phyloP scores from a whole-genome alignment of 1,284 basidiomycete species.

The Malassezia yamatoensis region DNA sequence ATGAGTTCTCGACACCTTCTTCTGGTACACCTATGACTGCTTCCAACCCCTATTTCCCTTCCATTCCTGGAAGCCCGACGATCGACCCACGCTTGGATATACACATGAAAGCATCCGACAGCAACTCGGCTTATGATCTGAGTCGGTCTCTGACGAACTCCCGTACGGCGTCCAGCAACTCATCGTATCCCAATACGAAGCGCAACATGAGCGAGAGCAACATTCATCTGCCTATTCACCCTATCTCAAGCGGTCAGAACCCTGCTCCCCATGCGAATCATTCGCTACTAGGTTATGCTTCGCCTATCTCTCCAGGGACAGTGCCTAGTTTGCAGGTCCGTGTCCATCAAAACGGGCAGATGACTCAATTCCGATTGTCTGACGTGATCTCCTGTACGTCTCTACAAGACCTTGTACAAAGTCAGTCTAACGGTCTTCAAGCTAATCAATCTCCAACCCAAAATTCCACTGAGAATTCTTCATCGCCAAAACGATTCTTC shows the following conservation, averaged over 20 bases:
- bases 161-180: neutral
- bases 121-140: neutral
- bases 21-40: neutral
- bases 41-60: constrained; percentile 17
- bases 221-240: neutral
- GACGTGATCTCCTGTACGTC: neutral
- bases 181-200: neutral
- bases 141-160: neutral
- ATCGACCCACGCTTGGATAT: no score
- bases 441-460: neutral
- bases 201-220: neutral
- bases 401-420: neutral
- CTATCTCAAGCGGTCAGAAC: neutral
- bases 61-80: neutral
- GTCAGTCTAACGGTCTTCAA: neutral
- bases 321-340: neutral
- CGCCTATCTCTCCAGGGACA: neutral
- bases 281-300: neutral
- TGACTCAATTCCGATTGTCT: neutral
- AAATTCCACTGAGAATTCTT: neutral
- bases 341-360: neutral
- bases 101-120: neutral
- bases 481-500: neutral
- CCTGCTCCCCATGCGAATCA: no score
- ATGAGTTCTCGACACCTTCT: neutral